Conservation (phyloP, 1,139 yeast genomes). For the Komagataea norvegica region DNA sequence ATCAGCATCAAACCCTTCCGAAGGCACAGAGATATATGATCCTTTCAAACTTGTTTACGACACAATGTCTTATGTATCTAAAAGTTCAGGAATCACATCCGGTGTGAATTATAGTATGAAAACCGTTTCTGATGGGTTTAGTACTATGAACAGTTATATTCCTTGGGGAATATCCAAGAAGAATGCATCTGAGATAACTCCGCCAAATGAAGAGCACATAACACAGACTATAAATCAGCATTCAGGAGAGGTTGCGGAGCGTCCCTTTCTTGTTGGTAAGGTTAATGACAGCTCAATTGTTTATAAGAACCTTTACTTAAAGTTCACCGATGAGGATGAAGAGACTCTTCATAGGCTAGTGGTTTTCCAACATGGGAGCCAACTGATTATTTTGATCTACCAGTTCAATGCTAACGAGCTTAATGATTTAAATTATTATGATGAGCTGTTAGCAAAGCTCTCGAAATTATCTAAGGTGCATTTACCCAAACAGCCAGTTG, state of each 20-base stretch:
- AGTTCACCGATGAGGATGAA: constrained; percentile 11
- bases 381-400: constrained; percentile 17
- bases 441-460: constrained; percentile 6
- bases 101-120: constrained; percentile 22
- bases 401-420: constrained; percentile 17
- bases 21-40: constrained; percentile 20
- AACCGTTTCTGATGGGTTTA: constrained; percentile 14
- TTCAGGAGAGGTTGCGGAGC: neutral
- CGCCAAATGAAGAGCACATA: neutral
- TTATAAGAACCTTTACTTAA: constrained; percentile 19
- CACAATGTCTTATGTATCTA: constrained; percentile 23
- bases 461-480: constrained; percentile 6
- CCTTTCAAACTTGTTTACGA: constrained; percentile 24
- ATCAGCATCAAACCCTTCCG: neutral
- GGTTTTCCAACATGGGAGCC: constrained; percentile 11
- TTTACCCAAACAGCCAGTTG: constrained; percentile 3
- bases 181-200: neutral
- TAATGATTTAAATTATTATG: constrained; percentile 17
- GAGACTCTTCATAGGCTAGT: constrained; percentile 18
- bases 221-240: neutral
- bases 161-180: constrained; percentile 13
- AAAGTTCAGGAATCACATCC: constrained; percentile 16
- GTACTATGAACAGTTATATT: constrained; percentile 13
- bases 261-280: constrained; percentile 16
- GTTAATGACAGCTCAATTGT: constrained; percentile 11